Base-by-base conservation (phyloP, 1,139 yeast species). In the Geotrichum siamense region DNA sequence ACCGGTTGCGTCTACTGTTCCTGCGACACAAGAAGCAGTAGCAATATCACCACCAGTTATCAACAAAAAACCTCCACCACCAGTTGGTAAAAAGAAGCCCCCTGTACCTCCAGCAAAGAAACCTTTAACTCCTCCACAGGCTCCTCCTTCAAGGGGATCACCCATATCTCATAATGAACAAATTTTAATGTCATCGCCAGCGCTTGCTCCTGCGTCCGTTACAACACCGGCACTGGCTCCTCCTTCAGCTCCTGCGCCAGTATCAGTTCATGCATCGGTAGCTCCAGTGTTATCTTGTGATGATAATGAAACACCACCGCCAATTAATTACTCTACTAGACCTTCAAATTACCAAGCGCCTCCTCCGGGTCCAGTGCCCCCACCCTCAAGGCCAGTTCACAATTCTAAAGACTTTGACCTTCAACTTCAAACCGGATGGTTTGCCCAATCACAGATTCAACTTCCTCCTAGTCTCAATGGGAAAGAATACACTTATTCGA, bases 101-200 rank as follows among this genome's bases (percentile, higher is more conserved):
- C 63, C 63, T 6, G 59, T 61, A 19, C 54, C 55, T 17, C 58
- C 54, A 9, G 58, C 58, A 19, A 55, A 52, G 41, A 54, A 55
- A 39, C 56, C 57, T 31, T 39, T 31, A 19, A n/a, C 45, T 41
- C 2, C 41, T 44, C 21, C 30, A 40, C 25, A 31, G 38, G 35
- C 35, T 41, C 27, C 17, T 27, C 41, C 43, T 21, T 40, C 53
- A 55, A 40, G 56, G 57, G 32, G n/a, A n/a, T n/a, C n/a, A n/a
- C n/a, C 31, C 31, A 8, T 16, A 28, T 13, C 31, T 28, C 8
- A 10, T 21, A 5, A 19, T 21, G 15, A 19, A 38, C 29, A 16
- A n/a, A 36, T 20, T 13, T n/a, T 13, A 16, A 42, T 17, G 9
- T 27, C 28, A 12, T 41, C 40, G 5, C 13, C 50, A 3, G 44